Base-by-base conservation (phyloP, 2,329 filamentous ascomycete genomes). In the Ilyonectria destructans region DNA sequence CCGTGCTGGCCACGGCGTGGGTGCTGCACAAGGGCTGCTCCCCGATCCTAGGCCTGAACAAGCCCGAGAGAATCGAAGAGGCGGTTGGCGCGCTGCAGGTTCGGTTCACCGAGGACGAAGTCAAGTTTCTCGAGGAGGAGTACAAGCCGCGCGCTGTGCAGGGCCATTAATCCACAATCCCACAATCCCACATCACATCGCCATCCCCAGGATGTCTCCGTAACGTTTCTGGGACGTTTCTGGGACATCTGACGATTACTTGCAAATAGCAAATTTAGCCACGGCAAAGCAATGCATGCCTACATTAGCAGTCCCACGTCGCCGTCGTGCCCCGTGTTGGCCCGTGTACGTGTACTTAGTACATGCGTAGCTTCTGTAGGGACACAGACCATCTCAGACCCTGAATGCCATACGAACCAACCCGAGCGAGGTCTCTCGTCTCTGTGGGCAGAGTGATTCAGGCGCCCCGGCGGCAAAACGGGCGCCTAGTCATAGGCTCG, bases 1-100 rank as follows among this genome's bases (percentile, higher is more conserved):
- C 88, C 62, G 87, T 90, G 70, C 86, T 93, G 26, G 87, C 90
- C 1, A 83, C 91, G 62, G 90, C 89, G 3, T 93, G 91, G 90
- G 84, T 86, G 69, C 80, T 87, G 74, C 83, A 85, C 69, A 82
- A 85, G 51, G 85, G 86, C 6, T 79, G 84, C 26, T 88, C 84
- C 71, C 90, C 89, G 2, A 92, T 92, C 72, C 82, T 91, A 60
- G 89, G 90, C 0, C 83, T 92, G 73, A 87, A 83, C 71, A 91
- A 83, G 68, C 80, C 85, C 31, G 82, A 84, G 69, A 82, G 90
- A 31, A 86, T 92, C 60, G 87, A 91, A 49, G 88, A 92, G 81
- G 88, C 88, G 4, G 81, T 90, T 58, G 80, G 81, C 15, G 80
- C 82, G 0, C 74, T 80, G n/a, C 80, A 79, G 9, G 85, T 85